These are phyloP conservation scores for Dictyostelium intermedium DNA, from an alignment of 78 protist genomes.

Conservation along the genomic window DNA sequence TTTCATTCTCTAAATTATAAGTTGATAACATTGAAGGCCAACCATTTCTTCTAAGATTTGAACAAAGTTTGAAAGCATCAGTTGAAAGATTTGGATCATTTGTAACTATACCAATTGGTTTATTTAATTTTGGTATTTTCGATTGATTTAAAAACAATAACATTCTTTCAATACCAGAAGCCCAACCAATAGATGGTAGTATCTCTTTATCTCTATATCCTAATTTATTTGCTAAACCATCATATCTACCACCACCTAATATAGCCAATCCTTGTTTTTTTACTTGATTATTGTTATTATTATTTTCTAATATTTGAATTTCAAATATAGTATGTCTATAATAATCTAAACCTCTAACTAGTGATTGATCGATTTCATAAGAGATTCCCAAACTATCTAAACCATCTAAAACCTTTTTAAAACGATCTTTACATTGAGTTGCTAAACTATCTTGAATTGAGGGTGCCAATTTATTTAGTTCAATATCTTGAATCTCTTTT, in stretches of 20 bases:
- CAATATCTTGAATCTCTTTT: slow-evolving; percentile 47
- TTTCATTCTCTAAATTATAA: not conserved
- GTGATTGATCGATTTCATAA: slow-evolving; percentile 6
- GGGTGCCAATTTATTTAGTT: slow-evolving; percentile 52
- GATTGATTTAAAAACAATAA: not conserved
- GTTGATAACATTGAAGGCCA: not conserved
- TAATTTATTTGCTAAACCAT: slow-evolving; percentile 30
- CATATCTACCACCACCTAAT: slow-evolving; percentile 74
- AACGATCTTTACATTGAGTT: slow-evolving; percentile 1
- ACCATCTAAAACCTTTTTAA: not conserved
- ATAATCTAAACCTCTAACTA: slow-evolving; percentile 87
- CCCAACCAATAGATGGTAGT: slow-evolving; percentile 73
- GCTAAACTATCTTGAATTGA: not conserved
- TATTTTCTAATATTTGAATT: not conserved
- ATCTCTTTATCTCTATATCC: not conserved
- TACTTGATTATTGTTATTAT: not conserved
- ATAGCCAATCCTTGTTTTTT: slow-evolving; percentile 23
- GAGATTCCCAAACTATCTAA: slow-evolving; percentile 10
- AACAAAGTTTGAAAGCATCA: slow-evolving; percentile 3
- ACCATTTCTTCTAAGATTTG: slow-evolving; percentile 3
- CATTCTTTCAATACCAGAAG: slow-evolving; percentile 58
- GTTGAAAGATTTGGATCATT: not conserved
- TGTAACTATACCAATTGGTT: not conserved
- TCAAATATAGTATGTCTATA: slow-evolving; percentile 86
- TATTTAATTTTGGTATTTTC: not conserved